phyloP scores from a whole-genome alignment of 768 basidiomycete species.

The Lentinus brumalis region DNA sequence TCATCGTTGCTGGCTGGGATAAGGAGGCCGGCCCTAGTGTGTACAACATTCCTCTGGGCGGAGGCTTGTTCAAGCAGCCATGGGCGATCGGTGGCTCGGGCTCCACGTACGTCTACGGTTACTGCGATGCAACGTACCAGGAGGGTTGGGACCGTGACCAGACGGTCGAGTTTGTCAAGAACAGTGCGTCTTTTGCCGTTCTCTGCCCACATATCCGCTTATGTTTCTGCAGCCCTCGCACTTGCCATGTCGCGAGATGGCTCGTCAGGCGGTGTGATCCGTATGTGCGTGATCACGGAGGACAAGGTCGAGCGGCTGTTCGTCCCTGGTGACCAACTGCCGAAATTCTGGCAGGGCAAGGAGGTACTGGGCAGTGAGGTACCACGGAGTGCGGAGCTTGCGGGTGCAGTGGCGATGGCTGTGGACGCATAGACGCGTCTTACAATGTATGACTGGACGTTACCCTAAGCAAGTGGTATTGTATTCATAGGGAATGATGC shows the following conservation, averaged over 20 bases:
- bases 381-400: slow-evolving; percentile 16
- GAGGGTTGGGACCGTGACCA: slow-evolving; percentile 91
- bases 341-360: slow-evolving; percentile 86
- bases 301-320: slow-evolving; percentile 91
- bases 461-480: slow-evolving; percentile 12
- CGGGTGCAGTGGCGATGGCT: slow-evolving; percentile 44
- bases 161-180: slow-evolving; percentile 92
- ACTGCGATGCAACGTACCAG: slow-evolving; percentile 97
- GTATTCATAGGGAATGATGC: slow-evolving; percentile 6
- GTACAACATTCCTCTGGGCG: slow-evolving; percentile 96
- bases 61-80: slow-evolving; percentile 94
- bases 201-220: neutral
- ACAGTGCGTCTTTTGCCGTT: slow-evolving; percentile 62
- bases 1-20: slow-evolving; percentile 99
- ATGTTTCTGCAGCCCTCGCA: slow-evolving; percentile 64
- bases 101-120: slow-evolving; percentile 97
- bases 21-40: slow-evolving; percentile 87
- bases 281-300: slow-evolving; percentile 96
- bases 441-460: slow-evolving; percentile 20
- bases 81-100: slow-evolving; percentile 99
- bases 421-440: slow-evolving; percentile 37
- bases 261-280: slow-evolving; percentile 95
- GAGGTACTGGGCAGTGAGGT: slow-evolving; percentile 57
- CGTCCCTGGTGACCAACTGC: slow-evolving; percentile 87
- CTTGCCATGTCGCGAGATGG: slow-evolving; percentile 98